Conservation (phyloP, 2,329 filamentous ascomycete genomes). For the Aspergillus sp. region DNA sequence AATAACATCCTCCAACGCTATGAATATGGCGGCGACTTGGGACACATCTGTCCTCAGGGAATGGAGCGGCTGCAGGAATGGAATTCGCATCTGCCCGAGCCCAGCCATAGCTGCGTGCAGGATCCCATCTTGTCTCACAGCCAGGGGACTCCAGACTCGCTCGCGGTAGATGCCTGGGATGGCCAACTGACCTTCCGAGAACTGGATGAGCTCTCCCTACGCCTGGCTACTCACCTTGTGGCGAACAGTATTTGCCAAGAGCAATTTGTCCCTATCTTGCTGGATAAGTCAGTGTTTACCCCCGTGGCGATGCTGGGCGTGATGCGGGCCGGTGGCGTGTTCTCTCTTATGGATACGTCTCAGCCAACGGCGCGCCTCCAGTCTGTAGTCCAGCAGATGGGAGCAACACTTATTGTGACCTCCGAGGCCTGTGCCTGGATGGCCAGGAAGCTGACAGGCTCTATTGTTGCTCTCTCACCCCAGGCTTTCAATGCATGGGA, state of each 20-base stretch:
- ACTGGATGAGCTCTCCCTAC: conserved; percentile 29
- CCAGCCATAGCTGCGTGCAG: neutral
- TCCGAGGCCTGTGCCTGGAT: neutral
- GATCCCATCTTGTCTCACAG: neutral
- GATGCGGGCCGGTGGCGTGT: neutral
- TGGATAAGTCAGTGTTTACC: conserved; percentile 26
- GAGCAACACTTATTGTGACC: neutral
- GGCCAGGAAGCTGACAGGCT: neutral
- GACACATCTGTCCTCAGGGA: neutral
- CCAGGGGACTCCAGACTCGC: conserved; percentile 6
- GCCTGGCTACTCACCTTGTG: conserved; percentile 11
- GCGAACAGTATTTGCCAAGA: neutral
- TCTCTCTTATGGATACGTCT: neutral
- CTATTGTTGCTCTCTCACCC: neutral
- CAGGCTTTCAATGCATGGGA: neutral
- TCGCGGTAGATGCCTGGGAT: conserved; percentile 28
- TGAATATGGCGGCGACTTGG: neutral
- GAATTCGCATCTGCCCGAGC: neutral
- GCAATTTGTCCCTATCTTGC: conserved; percentile 25
- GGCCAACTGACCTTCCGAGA: conserved; percentile 26
- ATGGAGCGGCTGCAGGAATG: conserved; percentile 4
- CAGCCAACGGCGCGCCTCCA: conserved; percentile 2
- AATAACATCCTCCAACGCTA: neutral
- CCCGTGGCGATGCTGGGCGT: conserved; percentile 20
- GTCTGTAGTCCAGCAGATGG: neutral